These are phyloP conservation scores for Podosphaera fusca DNA, from an alignment of 2,329 filamentous ascomycete species.

Conservation along the genomic window DNA sequence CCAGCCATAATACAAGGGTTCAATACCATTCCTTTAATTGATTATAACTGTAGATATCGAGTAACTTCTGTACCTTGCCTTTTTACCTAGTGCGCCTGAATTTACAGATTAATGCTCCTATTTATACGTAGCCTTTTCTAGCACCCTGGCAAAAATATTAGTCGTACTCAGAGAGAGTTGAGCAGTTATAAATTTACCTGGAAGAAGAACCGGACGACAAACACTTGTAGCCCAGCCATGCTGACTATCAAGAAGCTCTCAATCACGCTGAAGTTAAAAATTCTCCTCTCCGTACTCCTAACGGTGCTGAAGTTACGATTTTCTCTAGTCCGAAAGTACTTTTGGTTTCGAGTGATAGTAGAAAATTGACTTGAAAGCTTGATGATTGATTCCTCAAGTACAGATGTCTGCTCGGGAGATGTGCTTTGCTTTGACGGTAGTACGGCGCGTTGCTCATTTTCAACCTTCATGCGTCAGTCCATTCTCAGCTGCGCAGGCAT, in stretches of 20 bases:
- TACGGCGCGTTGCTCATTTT: slow-evolving; percentile 64
- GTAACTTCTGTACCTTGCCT: no score
- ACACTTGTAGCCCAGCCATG: slow-evolving; percentile 92
- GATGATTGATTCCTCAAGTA: slow-evolving; percentile 81
- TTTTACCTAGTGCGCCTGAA: no score
- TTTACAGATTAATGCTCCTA: no score
- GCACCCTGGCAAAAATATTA: slow-evolving; percentile 26
- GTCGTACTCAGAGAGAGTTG: slow-evolving; percentile 4
- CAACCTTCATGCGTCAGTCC: slow-evolving; percentile 34
- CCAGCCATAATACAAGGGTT: no score
- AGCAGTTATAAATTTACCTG: slow-evolving; percentile 29
- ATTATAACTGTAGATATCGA: no score
- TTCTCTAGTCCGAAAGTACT: slow-evolving; percentile 97
- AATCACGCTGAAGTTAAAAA: slow-evolving; percentile 92
- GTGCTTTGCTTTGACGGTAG: slow-evolving; percentile 77
- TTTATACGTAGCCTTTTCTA: slow-evolving; percentile 45
- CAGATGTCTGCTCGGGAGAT: slow-evolving; percentile 67
- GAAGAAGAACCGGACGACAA: slow-evolving; percentile 97
- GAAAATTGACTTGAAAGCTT: slow-evolving; percentile 84
- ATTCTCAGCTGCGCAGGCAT: not conserved
- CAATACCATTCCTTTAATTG: no score
- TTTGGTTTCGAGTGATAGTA: slow-evolving; percentile 89
- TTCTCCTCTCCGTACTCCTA: slow-evolving; percentile 79
- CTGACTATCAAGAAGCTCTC: slow-evolving; percentile 78
- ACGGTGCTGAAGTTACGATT: slow-evolving; percentile 98